A percentile compares a stretch with the other conserved stretches of the same genome.
Conservation (phyloP, 176 grass and related monocot genomes). For the Triticum timopheevii region DNA sequence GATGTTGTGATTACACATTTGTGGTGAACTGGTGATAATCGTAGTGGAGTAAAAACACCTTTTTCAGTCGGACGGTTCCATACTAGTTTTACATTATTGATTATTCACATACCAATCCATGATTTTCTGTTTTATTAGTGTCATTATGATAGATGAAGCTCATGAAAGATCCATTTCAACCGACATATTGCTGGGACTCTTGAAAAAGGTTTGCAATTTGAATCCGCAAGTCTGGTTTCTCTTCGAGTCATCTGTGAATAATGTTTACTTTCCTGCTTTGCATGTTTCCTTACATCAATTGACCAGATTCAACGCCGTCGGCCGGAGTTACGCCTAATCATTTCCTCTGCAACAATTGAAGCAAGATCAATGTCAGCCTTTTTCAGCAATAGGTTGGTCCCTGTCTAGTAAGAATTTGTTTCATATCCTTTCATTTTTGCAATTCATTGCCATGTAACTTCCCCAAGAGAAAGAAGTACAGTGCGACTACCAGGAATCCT, state of each 20-base stretch:
- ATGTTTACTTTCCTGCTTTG: slow-evolving; percentile 1
- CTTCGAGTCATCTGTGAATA: slow-evolving; percentile 18
- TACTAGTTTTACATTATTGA: slow-evolving; percentile 28
- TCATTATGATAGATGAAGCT: slow-evolving; percentile 99
- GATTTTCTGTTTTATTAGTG: slow-evolving; percentile 48
- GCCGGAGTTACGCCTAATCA: slow-evolving; percentile 74
- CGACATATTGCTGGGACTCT: slow-evolving; percentile 90
- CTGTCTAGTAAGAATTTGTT: slow-evolving; percentile 40
- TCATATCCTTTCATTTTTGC: slow-evolving; percentile 17
- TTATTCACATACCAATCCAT: slow-evolving; percentile 8
- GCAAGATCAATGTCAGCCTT: slow-evolving; percentile 95
- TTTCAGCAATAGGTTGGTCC: slow-evolving; percentile 75
- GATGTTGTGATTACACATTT: neutral
- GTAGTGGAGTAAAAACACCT: slow-evolving; percentile 7
- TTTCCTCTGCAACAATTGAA: slow-evolving; percentile 99
- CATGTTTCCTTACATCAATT: slow-evolving; percentile 17
- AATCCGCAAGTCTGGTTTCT: slow-evolving; percentile 16
- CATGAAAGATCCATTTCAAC: slow-evolving; percentile 99
- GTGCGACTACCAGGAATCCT: neutral
- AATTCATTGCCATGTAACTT: slow-evolving; percentile 7
- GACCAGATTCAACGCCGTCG: slow-evolving; percentile 82
- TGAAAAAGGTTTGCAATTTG: slow-evolving; percentile 76
- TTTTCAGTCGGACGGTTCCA: neutral
- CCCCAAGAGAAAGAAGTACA: neutral
- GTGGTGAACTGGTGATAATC: neutral